Conservation (phyloP, 306 rosid genomes). For the Fragaria iinumae region DNA sequence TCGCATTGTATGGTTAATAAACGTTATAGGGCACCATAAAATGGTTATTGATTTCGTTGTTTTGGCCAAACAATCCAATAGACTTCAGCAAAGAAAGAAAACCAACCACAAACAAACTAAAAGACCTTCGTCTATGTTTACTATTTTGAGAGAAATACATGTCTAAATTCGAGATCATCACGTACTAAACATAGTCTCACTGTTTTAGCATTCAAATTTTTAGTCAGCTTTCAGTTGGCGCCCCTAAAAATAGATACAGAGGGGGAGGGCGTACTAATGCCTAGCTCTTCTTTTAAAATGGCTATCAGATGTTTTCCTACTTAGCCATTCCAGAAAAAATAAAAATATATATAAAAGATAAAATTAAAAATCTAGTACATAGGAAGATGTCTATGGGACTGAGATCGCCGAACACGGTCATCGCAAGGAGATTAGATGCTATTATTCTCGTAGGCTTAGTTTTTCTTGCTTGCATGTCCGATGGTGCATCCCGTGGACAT, state of each 20-base stretch:
- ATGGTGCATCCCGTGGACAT: constrained; percentile 23
- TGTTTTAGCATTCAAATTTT: background rate
- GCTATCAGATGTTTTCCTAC: background rate
- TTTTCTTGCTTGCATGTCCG: constrained; percentile 27
- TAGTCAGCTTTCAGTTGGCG: background rate
- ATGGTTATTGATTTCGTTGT: background rate
- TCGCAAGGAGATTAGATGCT: constrained; percentile 16
- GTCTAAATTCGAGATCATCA: background rate
- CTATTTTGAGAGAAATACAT: background rate
- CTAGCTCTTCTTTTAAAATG: background rate
- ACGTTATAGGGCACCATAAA: background rate
- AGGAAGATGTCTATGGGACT: constrained; percentile 19
- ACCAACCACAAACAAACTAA: background rate
- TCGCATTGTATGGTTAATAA: background rate
- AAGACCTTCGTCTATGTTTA: background rate
- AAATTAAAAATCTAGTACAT: background rate
- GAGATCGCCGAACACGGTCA: constrained; percentile 15
- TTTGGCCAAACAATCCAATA: background rate
- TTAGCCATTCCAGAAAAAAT: background rate
- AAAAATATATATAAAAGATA: background rate
- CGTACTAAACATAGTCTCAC: background rate
- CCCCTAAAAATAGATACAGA: background rate
- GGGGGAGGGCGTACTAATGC: background rate
- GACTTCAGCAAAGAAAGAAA: background rate
- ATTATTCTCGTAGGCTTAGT: constrained; percentile 23